Evolutionary conservation across 73 alveolate species (phyloP).

Genomic region (Paraurostyla sp.): DNA sequence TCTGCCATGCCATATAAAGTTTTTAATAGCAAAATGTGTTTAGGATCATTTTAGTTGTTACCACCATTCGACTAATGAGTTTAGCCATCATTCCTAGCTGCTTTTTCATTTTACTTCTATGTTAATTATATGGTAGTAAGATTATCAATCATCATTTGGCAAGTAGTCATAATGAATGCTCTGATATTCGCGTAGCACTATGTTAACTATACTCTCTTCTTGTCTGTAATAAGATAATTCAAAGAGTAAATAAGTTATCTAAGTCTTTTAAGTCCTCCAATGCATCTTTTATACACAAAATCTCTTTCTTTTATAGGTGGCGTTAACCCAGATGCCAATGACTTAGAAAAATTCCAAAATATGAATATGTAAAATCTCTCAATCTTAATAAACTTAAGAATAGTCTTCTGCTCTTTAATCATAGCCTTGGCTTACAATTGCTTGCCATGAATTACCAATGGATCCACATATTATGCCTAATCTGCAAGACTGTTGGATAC

Average conservation of each 20-base stretch:
- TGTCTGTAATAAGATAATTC: constrained; percentile 30
- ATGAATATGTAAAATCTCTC: constrained; percentile 1
- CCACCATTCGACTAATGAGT: background rate
- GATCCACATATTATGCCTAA: background rate
- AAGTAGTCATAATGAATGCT: constrained; percentile 30
- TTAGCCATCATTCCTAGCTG: background rate
- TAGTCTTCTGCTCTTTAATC: constrained; percentile 13
- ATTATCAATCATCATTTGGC: constrained; percentile 47
- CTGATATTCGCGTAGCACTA: constrained; percentile 50
- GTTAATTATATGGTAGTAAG: background rate
- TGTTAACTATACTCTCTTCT: background rate
- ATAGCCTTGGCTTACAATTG: constrained; percentile 21
- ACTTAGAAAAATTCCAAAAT: constrained; percentile 18
- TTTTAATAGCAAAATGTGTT: constrained; percentile 6
- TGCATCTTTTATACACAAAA: constrained; percentile 46
- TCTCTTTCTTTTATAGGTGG: constrained; percentile 38
- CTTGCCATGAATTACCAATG: constrained; percentile 17
- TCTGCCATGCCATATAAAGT: constrained; percentile 61
- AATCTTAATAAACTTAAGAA: background rate
- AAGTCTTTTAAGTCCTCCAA: constrained; percentile 28
- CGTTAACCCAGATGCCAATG: background rate
- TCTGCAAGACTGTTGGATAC: background rate
- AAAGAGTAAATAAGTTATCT: constrained; percentile 39
- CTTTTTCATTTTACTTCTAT: background rate
- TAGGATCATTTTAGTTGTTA: background rate